Evolutionary conservation across 106 monocot genomes (phyloP).

Genomic region (Narthecium ossifragum): DNA sequence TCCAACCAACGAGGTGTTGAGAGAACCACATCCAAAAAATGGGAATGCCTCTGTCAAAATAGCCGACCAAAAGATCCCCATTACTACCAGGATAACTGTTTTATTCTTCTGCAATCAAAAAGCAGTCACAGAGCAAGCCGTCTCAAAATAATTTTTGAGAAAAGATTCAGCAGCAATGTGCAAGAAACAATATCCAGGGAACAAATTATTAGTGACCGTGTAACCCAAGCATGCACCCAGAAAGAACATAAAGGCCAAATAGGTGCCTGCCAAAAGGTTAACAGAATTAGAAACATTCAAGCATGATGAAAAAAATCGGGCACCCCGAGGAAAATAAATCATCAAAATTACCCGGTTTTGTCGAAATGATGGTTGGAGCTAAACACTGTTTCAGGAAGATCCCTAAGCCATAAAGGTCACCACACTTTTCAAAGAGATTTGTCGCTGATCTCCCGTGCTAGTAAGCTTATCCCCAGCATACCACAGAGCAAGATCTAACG

Average conservation of each 20-base stretch:
- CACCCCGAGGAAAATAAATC: background rate
- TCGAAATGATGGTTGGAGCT: background rate
- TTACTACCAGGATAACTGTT: too few species aligned
- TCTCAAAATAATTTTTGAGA: background rate
- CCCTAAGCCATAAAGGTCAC: background rate
- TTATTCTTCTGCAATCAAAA: background rate
- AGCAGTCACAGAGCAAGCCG: background rate
- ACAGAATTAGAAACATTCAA: constrained; percentile 6
- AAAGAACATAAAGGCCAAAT: constrained; percentile 7
- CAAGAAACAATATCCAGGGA: background rate
- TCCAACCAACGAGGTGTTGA: background rate
- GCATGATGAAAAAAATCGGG: constrained; percentile 6
- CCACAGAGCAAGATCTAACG: background rate
- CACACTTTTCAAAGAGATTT: background rate
- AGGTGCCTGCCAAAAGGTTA: constrained; percentile 22
- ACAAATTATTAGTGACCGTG: background rate
- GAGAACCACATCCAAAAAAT: background rate
- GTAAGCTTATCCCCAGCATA: background rate
- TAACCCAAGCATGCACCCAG: constrained; percentile 1
- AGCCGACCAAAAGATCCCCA: too few species aligned
- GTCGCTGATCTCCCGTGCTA: too few species aligned
- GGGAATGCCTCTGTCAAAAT: too few species aligned
- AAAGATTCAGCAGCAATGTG: background rate
- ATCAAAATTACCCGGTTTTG: constrained; percentile 11
- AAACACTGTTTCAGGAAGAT: background rate